Base-by-base conservation (phyloP, 768 basidiomycete species). In the Pisolithus sp. region DNA sequence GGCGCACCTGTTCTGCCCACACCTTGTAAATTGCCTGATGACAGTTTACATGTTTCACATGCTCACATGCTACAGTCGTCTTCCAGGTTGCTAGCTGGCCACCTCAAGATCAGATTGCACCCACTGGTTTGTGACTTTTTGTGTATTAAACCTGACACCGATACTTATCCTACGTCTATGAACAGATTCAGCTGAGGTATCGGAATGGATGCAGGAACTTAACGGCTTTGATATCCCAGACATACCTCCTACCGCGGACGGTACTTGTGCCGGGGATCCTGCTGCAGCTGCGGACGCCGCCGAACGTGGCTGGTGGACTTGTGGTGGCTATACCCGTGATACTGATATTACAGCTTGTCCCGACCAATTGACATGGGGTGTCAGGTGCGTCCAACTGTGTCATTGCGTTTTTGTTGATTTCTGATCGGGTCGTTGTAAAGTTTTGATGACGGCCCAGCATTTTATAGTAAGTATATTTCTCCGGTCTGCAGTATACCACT, bases 221-320 rank as follows among this genome's bases (percentile, higher is more conserved):
- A 73, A 88, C 23, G 85, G 86, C 1, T 74, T 73, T 52, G 48
- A 82, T 54, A 86, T 93, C 53, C 92, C 92, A 1, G 59, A 81
- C 53, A 58, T 86, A 21, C n/a, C 64, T 7, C 79, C 80, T 5
- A 92, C 86, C 0, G 61, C 59, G 3, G 81, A 89, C 53, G 86
- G 86, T n/a, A 77, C 82, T 2, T 93, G 91, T 64, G 70, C 58
- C 12, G 74, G 74, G 46, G 79, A 89, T 58, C 74, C 83, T 21
- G 64, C 59, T 7, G 78, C 80, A 4, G 80, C 78, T 5, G 71
- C 78, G 0, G 66, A 84, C 41, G 79, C 83, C 31, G 70, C 77
- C n/a, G 66, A 66, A 42, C 80, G 80, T 57, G 90, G 90, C 41
- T 94, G 91, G 91, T 94, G 91, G 91, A 89, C 92, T 26, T 94